Evolutionary conservation across 23 red algal species (phyloP), one percentile per base, ranked within the genome.

Genomic region (Gracilaria gracilis): DNA sequence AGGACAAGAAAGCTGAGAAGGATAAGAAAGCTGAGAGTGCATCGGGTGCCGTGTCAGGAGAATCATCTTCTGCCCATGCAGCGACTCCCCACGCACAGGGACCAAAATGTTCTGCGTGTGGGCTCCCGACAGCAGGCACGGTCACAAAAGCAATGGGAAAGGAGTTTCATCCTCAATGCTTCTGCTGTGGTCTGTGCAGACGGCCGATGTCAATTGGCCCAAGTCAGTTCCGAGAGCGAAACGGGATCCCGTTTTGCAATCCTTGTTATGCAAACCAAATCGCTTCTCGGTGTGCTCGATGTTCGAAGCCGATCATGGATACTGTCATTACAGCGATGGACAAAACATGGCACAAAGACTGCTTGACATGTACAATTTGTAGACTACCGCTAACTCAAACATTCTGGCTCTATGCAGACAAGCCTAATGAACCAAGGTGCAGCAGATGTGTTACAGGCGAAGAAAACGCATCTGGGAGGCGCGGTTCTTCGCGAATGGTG

Each of bases 251-350:
- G 20, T 92, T 91, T 73, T 98, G 96, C 57, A 38, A 91, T 57
- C 25, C 75, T 4, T 98, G 96, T 69, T 98, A 98, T 66, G 96
- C 96, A 13, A 28, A 67, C 24, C 64, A 86, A 17, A 47, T 98
- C 79, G 96, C 96, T 11, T 85, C 96, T 12, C 92, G 92, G 40
- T 98, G 96, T 44, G 96, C 96, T 13, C 93, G 93, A 20, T 98
- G 96, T 75, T 82, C 86, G 49, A 42, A 94, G 39, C 96, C 96
- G 14, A 92, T 98, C 47, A 79, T 94, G 77, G 96, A 95, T 20
- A 84, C 91, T 25, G 96, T 98, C 44, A 79, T 89, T 14, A 98
- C 93, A 9, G 96, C 96, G 9, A 91, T 98, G 92, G 93, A 98
- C 59, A 93, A 93, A 14, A 71, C 75, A 50, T 98, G 96, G 96